Percentiles rank a stretch among this genome's conserved stretches.
Conservation (phyloP, 1,139 yeast genomes). For the Blastobotrys apis region DNA sequence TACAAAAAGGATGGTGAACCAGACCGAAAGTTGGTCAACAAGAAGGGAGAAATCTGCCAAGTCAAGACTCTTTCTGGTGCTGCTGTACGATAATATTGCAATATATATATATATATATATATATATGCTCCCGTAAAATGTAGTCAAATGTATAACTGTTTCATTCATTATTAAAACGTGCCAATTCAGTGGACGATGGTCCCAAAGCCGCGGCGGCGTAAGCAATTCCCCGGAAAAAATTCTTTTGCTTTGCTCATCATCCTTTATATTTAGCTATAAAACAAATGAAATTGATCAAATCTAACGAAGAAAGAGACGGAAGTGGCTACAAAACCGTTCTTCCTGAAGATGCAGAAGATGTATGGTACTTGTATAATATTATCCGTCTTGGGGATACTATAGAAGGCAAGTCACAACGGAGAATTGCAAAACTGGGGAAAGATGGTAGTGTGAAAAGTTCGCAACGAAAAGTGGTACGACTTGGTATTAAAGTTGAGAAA, state of each 20-base stretch:
- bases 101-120: too few relatives aligned
- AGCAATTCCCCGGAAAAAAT: too few relatives aligned
- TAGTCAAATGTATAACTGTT: too few relatives aligned
- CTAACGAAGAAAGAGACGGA: constrained; percentile 54
- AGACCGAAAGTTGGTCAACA: constrained; percentile 72
- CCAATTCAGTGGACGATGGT: too few relatives aligned
- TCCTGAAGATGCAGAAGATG: constrained; percentile 88
- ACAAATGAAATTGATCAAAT: constrained; percentile 57
- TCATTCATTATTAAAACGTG: too few relatives aligned
- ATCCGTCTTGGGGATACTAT: constrained; percentile 73
- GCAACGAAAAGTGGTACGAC: constrained; percentile 50
- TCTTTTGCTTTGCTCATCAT: too few relatives aligned
- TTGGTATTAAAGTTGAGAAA: constrained; percentile 58
- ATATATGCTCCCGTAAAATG: too few relatives aligned
- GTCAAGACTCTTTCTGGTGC: constrained; percentile 66
- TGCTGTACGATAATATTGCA: constrained; percentile 58
- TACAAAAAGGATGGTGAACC: constrained; percentile 82
- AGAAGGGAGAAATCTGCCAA: constrained; percentile 68
- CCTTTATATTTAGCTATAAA: too few relatives aligned
- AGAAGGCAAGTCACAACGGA: constrained; percentile 62
- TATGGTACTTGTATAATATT: constrained; percentile 83
- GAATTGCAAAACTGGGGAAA: constrained; percentile 48
- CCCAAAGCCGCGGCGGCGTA: too few relatives aligned
- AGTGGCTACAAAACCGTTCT: constrained; percentile 62
- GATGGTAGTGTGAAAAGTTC: constrained; percentile 30